These are phyloP conservation scores for Gardenia jasminoides DNA, from an alignment of 257 asterid species.

Conservation along the genomic window DNA sequence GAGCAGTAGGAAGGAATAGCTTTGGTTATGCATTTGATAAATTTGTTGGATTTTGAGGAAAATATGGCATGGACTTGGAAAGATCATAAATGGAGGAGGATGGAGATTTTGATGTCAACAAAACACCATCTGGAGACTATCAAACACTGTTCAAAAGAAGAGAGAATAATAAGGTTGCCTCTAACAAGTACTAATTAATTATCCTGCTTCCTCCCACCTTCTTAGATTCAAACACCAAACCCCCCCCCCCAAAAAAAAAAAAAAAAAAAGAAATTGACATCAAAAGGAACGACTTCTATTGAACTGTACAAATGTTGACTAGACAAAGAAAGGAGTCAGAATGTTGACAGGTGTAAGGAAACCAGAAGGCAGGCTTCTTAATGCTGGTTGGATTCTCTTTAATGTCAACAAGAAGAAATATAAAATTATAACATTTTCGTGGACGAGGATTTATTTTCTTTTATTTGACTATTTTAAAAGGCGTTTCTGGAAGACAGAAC, in stretches of 20 bases:
- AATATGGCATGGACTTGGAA: not conserved
- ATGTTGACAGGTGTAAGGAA: not conserved
- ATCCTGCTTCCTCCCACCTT: no score
- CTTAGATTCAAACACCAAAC: no score
- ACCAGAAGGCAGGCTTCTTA: not conserved
- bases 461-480: not conserved
- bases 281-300: not conserved
- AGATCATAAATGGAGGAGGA: not conserved
- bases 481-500: no score
- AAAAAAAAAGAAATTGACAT: no score
- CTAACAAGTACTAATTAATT: not conserved
- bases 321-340: not conserved
- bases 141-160: not conserved
- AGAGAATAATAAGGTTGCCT: not conserved
- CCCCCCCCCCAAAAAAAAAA: no score
- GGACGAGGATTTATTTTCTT: not conserved
- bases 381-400: not conserved
- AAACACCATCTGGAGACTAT: no score
- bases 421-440: not conserved
- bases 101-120: not conserved
- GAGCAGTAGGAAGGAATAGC: conserved; percentile 4
- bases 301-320: not conserved
- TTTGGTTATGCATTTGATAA: conserved; percentile 15
- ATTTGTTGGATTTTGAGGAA: not conserved
- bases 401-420: no score